Base-by-base conservation (phyloP, 2,329 filamentous ascomycete genomes). In the Plenodomus lindquistii region DNA sequence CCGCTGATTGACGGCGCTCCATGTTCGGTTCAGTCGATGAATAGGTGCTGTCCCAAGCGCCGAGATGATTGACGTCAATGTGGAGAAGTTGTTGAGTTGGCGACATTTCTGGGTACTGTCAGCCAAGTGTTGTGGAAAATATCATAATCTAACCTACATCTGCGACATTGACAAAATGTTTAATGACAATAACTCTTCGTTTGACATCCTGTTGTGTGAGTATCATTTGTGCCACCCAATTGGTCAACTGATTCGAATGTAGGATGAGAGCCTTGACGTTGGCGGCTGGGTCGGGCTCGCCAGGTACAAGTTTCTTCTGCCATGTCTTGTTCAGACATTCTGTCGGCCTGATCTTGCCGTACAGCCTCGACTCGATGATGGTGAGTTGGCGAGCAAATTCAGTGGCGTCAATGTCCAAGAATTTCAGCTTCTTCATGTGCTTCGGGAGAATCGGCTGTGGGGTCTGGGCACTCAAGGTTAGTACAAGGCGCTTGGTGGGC, bases 181-280 rank as follows among this genome's bases (percentile, higher is more conserved):
- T 97, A 74, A 99, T 97, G 37, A 99, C 94, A 27, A 96, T 89
- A 20, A 97, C 93, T 62, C 94, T 85, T 73, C 96, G 95, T 79
- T 94, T 96, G 54, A 97, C 89, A 70, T 99, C 94, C 63, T 87
- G 84, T 73, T 99, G 94, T 0, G 88, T 92, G 54, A 99, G 75
- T 60, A 99, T 97, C 94, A 99, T 97, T 73, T 97, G 93, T 22
- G 94, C 94, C 42, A 97, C 94, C 94, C 94, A 99, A 70, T 97
- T 99, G 5, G 94, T 99, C 79, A 99, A 86, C 73, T 97, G 93
- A 67, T 99, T 99, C 0, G 94, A 97, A 75, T 99, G 94, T 43
- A 97, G 79, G 75, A 99, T 99, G 54, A 99, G 81, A 9, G 91
- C 89, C 75, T 97, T 97, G 60, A 99, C 91, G 63, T 99, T 97